Evolutionary conservation across 352 stramenopile species (phyloP), one percentile per base, ranked within the genome.

Genomic region (Phytophthora macrochlamydospora): DNA sequence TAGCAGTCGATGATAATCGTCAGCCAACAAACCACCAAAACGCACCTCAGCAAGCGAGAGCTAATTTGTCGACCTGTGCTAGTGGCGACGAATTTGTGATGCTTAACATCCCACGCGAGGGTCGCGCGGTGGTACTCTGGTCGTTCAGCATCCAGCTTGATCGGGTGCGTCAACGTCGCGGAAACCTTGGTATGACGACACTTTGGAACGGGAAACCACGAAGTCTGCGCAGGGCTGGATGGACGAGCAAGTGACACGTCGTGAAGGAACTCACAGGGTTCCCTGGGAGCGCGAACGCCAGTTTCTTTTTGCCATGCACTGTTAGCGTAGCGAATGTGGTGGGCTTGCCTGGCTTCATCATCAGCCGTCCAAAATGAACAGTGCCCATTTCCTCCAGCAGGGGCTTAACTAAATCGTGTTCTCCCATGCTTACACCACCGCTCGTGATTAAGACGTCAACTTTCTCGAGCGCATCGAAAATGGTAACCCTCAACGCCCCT

Each of bases 271-370:
- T 98, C 35, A 99, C 97, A 13, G 97, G 97, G 74, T 99, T 99
- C 0, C 97, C 97, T 7, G 97, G 97, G 44, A 99, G 74, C 7
- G 87, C 96, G 83, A 99, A 99, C 14, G 97, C 80, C 2, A 98
- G 67, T 57, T 92, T 94, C 45, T 73, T 80, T n/a, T 74, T 69
- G 37, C 74, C 67, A 7, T 80, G 45, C 13, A 85, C 57, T 1
- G 76, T 67, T 12, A 76, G n/a, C 0, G 96, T 98, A 0, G 97
- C 94, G 70, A 99, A 99, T 2, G 97, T 99, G 0, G 95, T 98
- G 0, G 97, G 97, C 67, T 99, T 99, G 5, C 97, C 97, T 13
- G 97, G 97, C 65, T 99, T 99, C 97, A 99, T 99, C 49, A 96
- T 79, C 49, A 99, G 79, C 14, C 95, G 80, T 13, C 95, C 96